Base-by-base conservation (phyloP, 148 eudicot genomes). In the Amaranthus palmeri region DNA sequence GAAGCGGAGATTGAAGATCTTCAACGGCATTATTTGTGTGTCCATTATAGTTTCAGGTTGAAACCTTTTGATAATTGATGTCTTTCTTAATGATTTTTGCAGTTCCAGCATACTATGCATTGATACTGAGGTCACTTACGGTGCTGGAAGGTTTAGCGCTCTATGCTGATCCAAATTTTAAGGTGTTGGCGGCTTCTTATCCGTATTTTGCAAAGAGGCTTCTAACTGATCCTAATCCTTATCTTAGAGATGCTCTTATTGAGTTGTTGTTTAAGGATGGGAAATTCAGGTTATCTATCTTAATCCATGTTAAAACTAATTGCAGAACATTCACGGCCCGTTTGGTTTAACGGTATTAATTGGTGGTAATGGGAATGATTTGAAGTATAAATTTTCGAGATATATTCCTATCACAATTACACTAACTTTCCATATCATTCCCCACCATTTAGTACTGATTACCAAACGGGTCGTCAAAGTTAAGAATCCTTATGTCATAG, bases 201-300 rank as follows among this genome's bases (percentile, higher is more conserved):
- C 99, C 99, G 45, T 95, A 95, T 84, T 95, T 95, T 86, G 99
- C 97, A 45, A 95, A 95, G 85, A 82, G 99, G 73, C 96, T 95
- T 79, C 96, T 95, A 61, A 95, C 99, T n/a, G 99, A 95, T 88
- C 93, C 92, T 61, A 90, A 90, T 77, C 99, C 99, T 40, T 95
- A 95, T 80, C 91, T 95, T 65, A 88, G 99, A 87, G 99, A 95
- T 85, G 97, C 99, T 77, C 89, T 95, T 68, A 90, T 95, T 70
- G 99, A 95, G 84, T 85, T 95, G 83, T 85, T 95, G 67, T 95
- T 95, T 74, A 95, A 95, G 85, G 99, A 92, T 73, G 96, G 92
- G 61, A 89, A 80, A 75, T 95, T 95, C 90, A 95, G 99, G 99
- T 81, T 78, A 52, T 40, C 55, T 5, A 54, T 69, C 25, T 65